Base-by-base conservation (phyloP, 148 eudicot genomes). In the Linanthus parryae region DNA sequence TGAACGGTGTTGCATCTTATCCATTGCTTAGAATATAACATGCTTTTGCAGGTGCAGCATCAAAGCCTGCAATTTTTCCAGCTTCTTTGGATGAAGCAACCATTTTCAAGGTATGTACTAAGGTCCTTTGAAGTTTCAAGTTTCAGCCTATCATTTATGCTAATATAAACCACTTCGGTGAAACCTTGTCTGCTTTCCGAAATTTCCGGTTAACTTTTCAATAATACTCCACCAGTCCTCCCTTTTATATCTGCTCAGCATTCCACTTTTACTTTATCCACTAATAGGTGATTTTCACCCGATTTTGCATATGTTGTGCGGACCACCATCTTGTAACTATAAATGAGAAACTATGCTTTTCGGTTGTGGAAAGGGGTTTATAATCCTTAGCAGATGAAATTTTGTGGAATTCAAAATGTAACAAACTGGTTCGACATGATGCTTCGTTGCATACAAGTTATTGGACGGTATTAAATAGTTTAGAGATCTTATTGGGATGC, bases 21-120 rank as follows among this genome's bases (percentile, higher is more conserved):
- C 26, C 62, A 36, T 39, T 50, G 56, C 22, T 23, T 27, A 27
- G 36, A 48, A 27, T 48, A 27, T 48, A 16, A 16, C 19, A 29
- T n/a, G 19, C n/a, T 47, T 66, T 40, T 83, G 73, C 42, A 87
- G 94, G 68, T 68, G 66, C 83, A 17, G 61, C 63, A 34, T 23
- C 60, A 54, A 63, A 66, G 58, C 49, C 83, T 56, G 81, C 56
- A 54, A 74, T 64, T 43, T 24, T 54, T 50, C 78, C 71, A 34
- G 57, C 71, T 39, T 48, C 81, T 21, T 31, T 67, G 20, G 81
- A 80, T 14, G 88, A 80, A 64, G 63, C 64, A 52, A 25, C 66
- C 46, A 37, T 57, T 46, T 66, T 86, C 63, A 83, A 80, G 87
- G 95, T 83, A 64, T 18, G 48, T 13, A 45, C 14, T 25, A 51